These are phyloP conservation scores for Phlebopus sp. DNA, from an alignment of 1,284 basidiomycete species.

Conservation along the genomic window DNA sequence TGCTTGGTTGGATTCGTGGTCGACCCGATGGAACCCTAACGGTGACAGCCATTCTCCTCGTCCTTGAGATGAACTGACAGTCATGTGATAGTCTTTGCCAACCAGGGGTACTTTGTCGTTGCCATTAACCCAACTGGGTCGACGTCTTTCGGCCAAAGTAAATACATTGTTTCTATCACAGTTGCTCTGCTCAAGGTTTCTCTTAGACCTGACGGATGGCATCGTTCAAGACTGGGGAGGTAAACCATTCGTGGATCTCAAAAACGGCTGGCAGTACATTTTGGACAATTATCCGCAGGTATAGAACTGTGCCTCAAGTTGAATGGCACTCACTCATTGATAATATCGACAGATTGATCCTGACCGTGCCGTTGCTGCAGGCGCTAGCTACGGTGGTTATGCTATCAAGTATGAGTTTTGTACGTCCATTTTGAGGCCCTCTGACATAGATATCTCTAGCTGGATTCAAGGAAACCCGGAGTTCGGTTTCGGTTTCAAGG, in stretches of 20 bases:
- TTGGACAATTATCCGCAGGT: conserved; percentile 74
- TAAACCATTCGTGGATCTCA: conserved; percentile 80
- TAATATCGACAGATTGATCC: conserved; percentile 61
- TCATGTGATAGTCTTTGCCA: conserved; percentile 57
- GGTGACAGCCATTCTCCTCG: conserved; percentile 38
- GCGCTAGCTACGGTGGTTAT: conserved; percentile 81
- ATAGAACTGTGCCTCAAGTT: background rate
- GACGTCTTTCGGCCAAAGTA: conserved; percentile 84
- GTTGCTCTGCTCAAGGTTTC: conserved; percentile 1
- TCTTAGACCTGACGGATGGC: conserved; percentile 74
- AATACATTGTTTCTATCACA: conserved; percentile 6
- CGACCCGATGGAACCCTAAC: conserved; percentile 86
- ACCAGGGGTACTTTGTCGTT: conserved; percentile 83
- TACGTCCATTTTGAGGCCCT: background rate
- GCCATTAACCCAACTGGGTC: conserved; percentile 88
- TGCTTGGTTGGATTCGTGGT: conserved; percentile 84
- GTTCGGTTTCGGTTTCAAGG: conserved; percentile 82
- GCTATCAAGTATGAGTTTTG: conserved; percentile 66
- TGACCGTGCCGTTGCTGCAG: conserved; percentile 77
- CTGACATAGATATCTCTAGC: conserved; percentile 44
- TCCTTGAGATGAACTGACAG: background rate
- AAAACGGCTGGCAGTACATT: conserved; percentile 72
- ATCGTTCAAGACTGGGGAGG: conserved; percentile 83
- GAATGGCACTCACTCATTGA: conserved; percentile 10
- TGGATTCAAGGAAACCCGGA: conserved; percentile 95